Percentiles rank a stretch among this genome's conserved stretches.
Evolutionary conservation across 2,329 filamentous ascomycete genomes (phyloP).

Genomic region (Chrysoporthe deuterocubensis): DNA sequence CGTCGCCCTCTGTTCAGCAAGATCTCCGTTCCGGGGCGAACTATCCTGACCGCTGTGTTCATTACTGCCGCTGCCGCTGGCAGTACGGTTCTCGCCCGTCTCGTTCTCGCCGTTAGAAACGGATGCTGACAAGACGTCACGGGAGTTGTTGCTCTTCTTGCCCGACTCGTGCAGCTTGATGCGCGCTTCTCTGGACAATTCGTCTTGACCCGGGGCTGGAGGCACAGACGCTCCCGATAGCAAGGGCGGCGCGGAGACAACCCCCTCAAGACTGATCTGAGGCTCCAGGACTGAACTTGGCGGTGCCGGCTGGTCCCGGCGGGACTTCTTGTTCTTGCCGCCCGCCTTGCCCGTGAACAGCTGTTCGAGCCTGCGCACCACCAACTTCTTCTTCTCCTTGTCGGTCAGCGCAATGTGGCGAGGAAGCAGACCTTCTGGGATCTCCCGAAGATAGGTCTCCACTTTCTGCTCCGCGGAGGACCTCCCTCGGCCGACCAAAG

Average conservation of each 20-base stretch:
- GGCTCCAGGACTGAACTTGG: constrained; percentile 29
- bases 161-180: constrained; percentile 45
- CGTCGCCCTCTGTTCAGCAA: constrained; percentile 75
- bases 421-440: constrained; percentile 70
- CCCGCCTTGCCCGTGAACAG: constrained; percentile 75
- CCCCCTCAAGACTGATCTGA: constrained; percentile 18
- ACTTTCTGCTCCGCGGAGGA: constrained; percentile 61
- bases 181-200: constrained; percentile 52
- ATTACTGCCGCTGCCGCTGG: constrained; percentile 35
- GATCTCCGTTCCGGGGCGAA: constrained; percentile 45
- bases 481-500: constrained; percentile 43
- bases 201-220: constrained; percentile 31
- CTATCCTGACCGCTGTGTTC: constrained; percentile 42
- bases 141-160: constrained; percentile 43
- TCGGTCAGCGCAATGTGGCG: constrained; percentile 68
- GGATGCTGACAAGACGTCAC: constrained; percentile 49
- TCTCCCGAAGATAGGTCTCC: constrained; percentile 72
- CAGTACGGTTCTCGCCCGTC: constrained; percentile 42
- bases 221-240: not conserved
- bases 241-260: constrained; percentile 23
- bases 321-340: constrained; percentile 31
- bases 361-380: constrained; percentile 77
- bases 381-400: constrained; percentile 74
- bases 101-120: constrained; percentile 54
- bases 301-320: constrained; percentile 40